Conservation (phyloP, 2,329 filamentous ascomycete species). For the Hirsutella minnesotensis region DNA sequence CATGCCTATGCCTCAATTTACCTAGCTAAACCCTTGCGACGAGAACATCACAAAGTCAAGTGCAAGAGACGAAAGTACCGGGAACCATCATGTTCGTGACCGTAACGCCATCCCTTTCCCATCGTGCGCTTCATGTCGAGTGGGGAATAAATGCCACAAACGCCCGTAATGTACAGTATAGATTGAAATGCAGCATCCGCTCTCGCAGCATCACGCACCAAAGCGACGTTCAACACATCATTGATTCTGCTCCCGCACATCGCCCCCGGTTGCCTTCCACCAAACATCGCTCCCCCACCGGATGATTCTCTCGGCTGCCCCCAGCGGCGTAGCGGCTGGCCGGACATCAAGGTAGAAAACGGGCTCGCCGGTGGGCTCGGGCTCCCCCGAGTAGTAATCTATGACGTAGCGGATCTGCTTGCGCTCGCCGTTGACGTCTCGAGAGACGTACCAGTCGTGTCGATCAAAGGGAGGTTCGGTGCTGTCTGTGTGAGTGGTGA, state of each 20-base stretch:
- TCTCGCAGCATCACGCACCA: background rate
- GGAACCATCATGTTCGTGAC: no score
- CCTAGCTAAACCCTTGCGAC: no score
- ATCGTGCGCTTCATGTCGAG: background rate
- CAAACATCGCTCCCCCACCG: slow-evolving; percentile 89
- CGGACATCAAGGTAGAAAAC: slow-evolving; percentile 94
- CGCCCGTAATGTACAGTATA: background rate
- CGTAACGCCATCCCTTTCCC: no score
- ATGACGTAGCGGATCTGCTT: slow-evolving; percentile 89
- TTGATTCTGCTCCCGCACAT: slow-evolving; percentile 37
- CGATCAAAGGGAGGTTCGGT: slow-evolving; percentile 86
- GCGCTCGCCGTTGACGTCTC: slow-evolving; percentile 53
- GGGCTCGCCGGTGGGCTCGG: slow-evolving; percentile 75
- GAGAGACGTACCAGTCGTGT: slow-evolving; percentile 90
- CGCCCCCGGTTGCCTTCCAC: slow-evolving; percentile 76
- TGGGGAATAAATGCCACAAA: background rate
- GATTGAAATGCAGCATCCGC: background rate
- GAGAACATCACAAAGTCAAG: no score
- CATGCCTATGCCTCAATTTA: no score
- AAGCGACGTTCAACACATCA: slow-evolving; percentile 22
- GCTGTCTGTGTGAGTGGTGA: slow-evolving; percentile 24
- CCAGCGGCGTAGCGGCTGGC: slow-evolving; percentile 72
- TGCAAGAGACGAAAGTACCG: no score
- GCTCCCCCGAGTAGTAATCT: slow-evolving; percentile 83
- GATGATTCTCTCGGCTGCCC: slow-evolving; percentile 70